A percentile compares a stretch with the other conserved stretches of the same genome.
Conservation (phyloP, 306 rosid genomes). For the Oemleria cerasiformis region DNA sequence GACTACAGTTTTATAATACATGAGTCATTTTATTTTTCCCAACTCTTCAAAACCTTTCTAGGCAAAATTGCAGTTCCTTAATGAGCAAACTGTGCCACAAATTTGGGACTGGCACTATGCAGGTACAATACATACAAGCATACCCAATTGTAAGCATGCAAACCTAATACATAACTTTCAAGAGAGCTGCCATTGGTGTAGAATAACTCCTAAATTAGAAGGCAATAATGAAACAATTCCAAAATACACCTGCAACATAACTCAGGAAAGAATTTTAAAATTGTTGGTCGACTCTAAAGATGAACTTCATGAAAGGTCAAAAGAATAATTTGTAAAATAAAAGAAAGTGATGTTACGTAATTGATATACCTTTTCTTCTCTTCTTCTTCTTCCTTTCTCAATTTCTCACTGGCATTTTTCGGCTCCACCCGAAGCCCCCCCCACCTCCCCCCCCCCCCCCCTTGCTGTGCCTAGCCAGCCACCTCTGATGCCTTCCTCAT, state of each 20-base stretch:
- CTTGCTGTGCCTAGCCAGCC: too few species aligned
- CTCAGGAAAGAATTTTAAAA: not conserved
- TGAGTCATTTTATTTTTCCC: too few species aligned
- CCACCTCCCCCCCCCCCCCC: too few species aligned
- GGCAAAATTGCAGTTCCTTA: not conserved
- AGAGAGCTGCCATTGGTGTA: not conserved
- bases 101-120: not conserved
- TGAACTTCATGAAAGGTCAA: not conserved
- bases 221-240: not conserved
- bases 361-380: constrained; percentile 85
- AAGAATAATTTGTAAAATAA: not conserved
- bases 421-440: too few species aligned
- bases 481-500: too few species aligned
- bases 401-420: constrained; percentile 68
- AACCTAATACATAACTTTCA: not conserved
- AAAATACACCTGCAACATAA: not conserved
- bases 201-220: not conserved
- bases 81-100: not conserved
- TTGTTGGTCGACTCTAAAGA: not conserved
- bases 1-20: too few species aligned
- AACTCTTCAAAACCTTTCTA: not conserved
- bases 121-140: not conserved
- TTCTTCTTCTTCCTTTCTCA: constrained; percentile 80
- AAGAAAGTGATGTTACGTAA: constrained; percentile 14
- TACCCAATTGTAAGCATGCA: not conserved